Conservation (phyloP, 176 grass and related monocot species). For the Calamus simplicifolius region DNA sequence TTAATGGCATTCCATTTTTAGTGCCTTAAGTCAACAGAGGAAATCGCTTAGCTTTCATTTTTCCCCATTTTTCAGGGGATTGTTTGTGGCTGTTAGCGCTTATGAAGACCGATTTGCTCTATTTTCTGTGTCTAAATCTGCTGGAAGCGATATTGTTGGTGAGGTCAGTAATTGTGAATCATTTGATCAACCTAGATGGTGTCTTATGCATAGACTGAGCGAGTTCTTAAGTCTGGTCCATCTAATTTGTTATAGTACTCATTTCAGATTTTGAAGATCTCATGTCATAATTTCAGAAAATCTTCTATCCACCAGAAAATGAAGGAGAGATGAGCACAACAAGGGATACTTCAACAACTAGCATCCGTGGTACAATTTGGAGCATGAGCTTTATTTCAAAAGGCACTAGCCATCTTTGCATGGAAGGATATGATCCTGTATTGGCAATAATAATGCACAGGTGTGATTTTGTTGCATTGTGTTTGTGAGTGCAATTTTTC, state of each 20-base stretch:
- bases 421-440: conserved; percentile 59
- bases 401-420: conserved; percentile 23
- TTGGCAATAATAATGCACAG: conserved; percentile 81
- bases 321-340: conserved; percentile 40
- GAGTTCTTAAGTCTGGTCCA: conserved; percentile 24
- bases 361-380: conserved; percentile 76
- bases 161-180: conserved; percentile 48
- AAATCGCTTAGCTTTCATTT: no score
- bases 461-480: conserved; percentile 31
- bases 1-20: no score
- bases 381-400: conserved; percentile 89
- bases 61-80: conserved; percentile 40
- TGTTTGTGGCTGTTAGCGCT: conserved; percentile 88
- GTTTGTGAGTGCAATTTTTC: conserved; percentile 14
- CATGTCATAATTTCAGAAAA: conserved; percentile 98
- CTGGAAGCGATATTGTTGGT: conserved; percentile 41
- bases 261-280: conserved; percentile 91
- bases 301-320: conserved; percentile 90
- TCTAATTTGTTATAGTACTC: conserved; percentile 69
- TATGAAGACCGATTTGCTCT: conserved; percentile 82
- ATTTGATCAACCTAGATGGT: conserved; percentile 15
- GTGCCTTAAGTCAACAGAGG: no score
- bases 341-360: conserved; percentile 30
- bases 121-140: conserved; percentile 41
- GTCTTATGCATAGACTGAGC: background rate